Evolutionary conservation across 2,329 filamentous ascomycete species (phyloP).

Genomic region (Clarireedia sp.): DNA sequence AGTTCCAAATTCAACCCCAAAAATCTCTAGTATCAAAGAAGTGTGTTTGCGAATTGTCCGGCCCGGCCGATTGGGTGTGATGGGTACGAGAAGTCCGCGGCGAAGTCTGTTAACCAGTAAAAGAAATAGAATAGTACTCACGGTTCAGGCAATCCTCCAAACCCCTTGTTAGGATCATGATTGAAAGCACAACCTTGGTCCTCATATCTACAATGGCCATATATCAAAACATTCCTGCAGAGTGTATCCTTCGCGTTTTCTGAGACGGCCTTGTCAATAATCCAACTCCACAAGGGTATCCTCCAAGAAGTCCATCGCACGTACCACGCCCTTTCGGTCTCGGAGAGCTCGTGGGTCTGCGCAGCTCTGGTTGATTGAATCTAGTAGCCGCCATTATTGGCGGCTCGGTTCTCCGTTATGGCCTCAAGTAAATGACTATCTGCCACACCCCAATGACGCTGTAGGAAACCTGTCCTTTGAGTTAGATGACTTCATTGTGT

Average conservation of each 20-base stretch:
- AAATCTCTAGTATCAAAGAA: no score
- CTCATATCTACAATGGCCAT: slow-evolving; percentile 86
- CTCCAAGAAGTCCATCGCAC: background rate
- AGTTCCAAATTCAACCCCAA: background rate
- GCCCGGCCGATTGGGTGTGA: no score
- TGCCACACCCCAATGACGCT: slow-evolving; percentile 26
- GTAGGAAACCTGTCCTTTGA: slow-evolving; percentile 21
- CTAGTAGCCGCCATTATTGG: slow-evolving; percentile 26
- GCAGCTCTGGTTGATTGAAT: slow-evolving; percentile 27
- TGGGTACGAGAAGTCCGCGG: background rate
- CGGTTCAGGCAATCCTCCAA: slow-evolving; percentile 39
- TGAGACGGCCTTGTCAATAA: slow-evolving; percentile 30
- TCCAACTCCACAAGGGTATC: background rate
- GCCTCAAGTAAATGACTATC: slow-evolving; percentile 23
- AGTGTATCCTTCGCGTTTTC: slow-evolving; percentile 80
- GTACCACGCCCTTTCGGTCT: slow-evolving; percentile 49
- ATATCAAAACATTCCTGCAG: slow-evolving; percentile 88
- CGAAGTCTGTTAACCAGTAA: background rate
- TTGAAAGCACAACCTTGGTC: slow-evolving; percentile 85
- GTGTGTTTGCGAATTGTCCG: background rate
- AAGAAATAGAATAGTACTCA: slow-evolving; percentile 31
- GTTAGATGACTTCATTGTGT: background rate
- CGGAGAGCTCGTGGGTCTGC: slow-evolving; percentile 42
- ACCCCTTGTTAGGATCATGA: slow-evolving; percentile 65
- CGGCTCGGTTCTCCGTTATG: slow-evolving; percentile 8